Evolutionary conservation across 2,329 filamentous ascomycete genomes (phyloP).

Genomic region (Ophiostoma ulmi): DNA sequence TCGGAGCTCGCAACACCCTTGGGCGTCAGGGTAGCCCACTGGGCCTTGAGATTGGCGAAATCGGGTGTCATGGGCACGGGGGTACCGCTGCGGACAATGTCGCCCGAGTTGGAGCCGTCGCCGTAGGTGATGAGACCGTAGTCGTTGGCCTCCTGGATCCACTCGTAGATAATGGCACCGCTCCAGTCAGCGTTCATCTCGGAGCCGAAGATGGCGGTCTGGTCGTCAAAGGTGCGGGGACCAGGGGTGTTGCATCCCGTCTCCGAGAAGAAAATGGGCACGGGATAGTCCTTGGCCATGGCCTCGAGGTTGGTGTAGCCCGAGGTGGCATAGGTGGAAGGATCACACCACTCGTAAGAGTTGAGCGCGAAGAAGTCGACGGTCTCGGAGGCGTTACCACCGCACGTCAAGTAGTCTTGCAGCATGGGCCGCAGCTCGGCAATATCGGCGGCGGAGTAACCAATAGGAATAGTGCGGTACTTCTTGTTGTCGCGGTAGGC

Average conservation of each 20-base stretch:
- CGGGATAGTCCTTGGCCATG: conserved; percentile 63
- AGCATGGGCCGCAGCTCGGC: conserved; percentile 58
- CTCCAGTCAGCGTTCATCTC: conserved; percentile 68
- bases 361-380: conserved; percentile 84
- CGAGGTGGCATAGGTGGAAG: conserved; percentile 52
- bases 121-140: conserved; percentile 80
- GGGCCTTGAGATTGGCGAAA: conserved; percentile 68
- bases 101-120: conserved; percentile 52
- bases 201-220: conserved; percentile 68
- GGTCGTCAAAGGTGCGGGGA: conserved; percentile 63
- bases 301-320: conserved; percentile 66
- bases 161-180: conserved; percentile 81
- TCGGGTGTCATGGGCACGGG: conserved; percentile 70
- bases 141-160: conserved; percentile 78
- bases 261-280: conserved; percentile 89
- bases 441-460: conserved; percentile 85
- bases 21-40: conserved; percentile 69
- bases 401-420: conserved; percentile 72
- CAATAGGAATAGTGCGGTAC: conserved; percentile 76
- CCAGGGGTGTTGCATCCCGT: conserved; percentile 70
- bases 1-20: conserved; percentile 60
- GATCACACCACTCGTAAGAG: conserved; percentile 75
- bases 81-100: conserved; percentile 65
- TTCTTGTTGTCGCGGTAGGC: conserved; percentile 68
- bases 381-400: conserved; percentile 60